phyloP scores from a whole-genome alignment of 1,284 basidiomycete species.

The Malassezia pachydermatis region DNA sequence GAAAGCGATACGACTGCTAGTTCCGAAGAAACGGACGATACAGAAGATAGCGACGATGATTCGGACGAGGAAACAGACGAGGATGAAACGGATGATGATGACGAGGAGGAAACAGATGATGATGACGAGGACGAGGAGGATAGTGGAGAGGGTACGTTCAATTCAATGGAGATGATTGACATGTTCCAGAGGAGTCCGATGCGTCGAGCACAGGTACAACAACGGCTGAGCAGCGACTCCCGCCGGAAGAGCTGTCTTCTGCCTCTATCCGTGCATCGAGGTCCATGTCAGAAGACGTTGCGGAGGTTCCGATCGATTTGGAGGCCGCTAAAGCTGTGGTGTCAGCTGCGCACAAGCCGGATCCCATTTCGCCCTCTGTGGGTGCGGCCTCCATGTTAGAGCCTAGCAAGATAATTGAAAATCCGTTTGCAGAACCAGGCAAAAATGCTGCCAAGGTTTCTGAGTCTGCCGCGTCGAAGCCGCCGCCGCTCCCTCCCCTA shows the following conservation, averaged over 20 bases:
- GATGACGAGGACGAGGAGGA: constrained; percentile 8
- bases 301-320: constrained; percentile 7
- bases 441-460: background rate
- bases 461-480: too few species aligned
- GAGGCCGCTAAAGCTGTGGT: constrained; percentile 7
- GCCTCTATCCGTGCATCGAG: constrained; percentile 4
- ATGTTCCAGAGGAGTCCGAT: background rate
- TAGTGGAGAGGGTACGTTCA: constrained; percentile 1
- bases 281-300: background rate
- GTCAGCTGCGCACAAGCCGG: background rate
- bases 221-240: background rate
- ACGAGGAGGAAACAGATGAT: constrained; percentile 3
- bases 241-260: background rate
- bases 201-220: constrained; percentile 5
- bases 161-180: background rate
- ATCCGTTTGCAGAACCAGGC: constrained; percentile 26
- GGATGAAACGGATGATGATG: constrained; percentile 1
- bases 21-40: background rate
- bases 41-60: background rate
- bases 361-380: constrained; percentile 26
- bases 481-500: background rate
- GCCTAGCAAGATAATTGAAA: constrained; percentile 34
- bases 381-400: constrained; percentile 38
- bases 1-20: constrained; percentile 8
- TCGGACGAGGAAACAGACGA: constrained; percentile 1